Percentiles rank a stretch among this genome's conserved stretches.
Conservation (phyloP, 352 stramenopile species). For the Pythium vanterpoolii region DNA sequence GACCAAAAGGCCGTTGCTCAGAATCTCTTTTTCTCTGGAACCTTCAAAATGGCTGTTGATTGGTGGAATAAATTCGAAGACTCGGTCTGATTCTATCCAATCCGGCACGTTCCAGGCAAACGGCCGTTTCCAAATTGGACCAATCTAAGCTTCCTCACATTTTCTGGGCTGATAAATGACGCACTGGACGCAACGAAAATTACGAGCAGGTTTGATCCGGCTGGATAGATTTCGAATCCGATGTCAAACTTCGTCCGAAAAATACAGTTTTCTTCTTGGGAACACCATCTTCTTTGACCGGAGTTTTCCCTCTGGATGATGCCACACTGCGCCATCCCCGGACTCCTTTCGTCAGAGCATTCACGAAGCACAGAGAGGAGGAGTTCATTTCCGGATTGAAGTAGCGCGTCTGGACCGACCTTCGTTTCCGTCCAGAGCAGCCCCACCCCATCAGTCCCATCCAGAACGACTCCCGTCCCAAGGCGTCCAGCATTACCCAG, state of each 20-base stretch:
- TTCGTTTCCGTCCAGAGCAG: neutral
- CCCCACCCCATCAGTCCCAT: neutral
- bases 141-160: conserved; percentile 14
- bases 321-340: neutral
- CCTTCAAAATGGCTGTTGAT: conserved; percentile 8
- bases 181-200: conserved; percentile 10
- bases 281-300: neutral
- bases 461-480: neutral
- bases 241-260: neutral
- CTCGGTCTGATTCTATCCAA: conserved; percentile 14
- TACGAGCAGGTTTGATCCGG: neutral
- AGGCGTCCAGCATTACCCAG: conserved; percentile 3
- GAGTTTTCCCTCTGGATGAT: neutral
- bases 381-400: conserved; percentile 22
- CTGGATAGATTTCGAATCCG: neutral
- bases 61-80: neutral
- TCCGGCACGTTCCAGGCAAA: neutral
- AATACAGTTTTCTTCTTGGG: neutral
- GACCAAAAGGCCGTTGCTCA: too few species aligned
- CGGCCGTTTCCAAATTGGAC: neutral
- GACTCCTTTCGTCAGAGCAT: conserved; percentile 13
- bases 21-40: neutral
- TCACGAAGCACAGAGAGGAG: conserved; percentile 4
- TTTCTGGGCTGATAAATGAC: conserved; percentile 20
- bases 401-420: neutral